A percentile compares a stretch with the other conserved stretches of the same genome.
These are phyloP conservation scores for Porogramme epimiltina DNA, from an alignment of 1,284 basidiomycete genomes.

Conservation along the genomic window DNA sequence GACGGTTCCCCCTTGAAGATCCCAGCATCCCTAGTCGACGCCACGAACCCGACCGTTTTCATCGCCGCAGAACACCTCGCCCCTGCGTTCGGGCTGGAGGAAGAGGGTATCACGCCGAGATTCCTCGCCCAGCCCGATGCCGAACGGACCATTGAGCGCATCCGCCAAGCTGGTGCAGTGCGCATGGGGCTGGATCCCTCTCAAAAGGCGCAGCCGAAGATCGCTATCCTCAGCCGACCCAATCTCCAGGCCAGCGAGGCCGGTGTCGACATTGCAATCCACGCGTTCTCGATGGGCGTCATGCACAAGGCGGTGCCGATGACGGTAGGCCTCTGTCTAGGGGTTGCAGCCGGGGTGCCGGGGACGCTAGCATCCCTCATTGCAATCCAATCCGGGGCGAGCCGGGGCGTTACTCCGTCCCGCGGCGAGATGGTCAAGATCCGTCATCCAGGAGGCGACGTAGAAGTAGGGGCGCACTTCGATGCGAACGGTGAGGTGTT, in stretches of 20 bases:
- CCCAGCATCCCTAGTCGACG: conserved; percentile 63
- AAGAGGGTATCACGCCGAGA: conserved; percentile 6
- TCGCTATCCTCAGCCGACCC: conserved; percentile 56
- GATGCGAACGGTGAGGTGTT: conserved; percentile 44
- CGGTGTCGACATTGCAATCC: conserved; percentile 55
- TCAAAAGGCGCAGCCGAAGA: conserved; percentile 71
- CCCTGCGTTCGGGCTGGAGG: conserved; percentile 34
- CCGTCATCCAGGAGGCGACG: conserved; percentile 64
- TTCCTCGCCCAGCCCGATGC: conserved; percentile 31
- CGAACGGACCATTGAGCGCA: conserved; percentile 45
- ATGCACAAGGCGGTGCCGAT: conserved; percentile 75
- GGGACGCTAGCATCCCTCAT: conserved; percentile 57
- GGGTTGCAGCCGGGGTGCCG: conserved; percentile 58
- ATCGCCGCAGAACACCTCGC: conserved; percentile 48
- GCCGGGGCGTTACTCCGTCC: neutral
- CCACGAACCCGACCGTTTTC: conserved; percentile 75
- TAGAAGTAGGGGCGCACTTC: conserved; percentile 65
- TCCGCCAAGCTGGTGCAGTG: conserved; percentile 58
- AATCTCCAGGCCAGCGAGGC: conserved; percentile 27
- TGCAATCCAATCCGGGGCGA: conserved; percentile 25
- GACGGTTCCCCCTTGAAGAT: conserved; percentile 28
- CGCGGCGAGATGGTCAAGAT: conserved; percentile 38
- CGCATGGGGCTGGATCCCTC: conserved; percentile 66
- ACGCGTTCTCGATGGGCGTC: conserved; percentile 73
- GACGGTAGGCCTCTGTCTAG: conserved; percentile 73